Evolutionary conservation across 306 rosid genomes (phyloP).

Genomic region (Prunus dulcis): DNA sequence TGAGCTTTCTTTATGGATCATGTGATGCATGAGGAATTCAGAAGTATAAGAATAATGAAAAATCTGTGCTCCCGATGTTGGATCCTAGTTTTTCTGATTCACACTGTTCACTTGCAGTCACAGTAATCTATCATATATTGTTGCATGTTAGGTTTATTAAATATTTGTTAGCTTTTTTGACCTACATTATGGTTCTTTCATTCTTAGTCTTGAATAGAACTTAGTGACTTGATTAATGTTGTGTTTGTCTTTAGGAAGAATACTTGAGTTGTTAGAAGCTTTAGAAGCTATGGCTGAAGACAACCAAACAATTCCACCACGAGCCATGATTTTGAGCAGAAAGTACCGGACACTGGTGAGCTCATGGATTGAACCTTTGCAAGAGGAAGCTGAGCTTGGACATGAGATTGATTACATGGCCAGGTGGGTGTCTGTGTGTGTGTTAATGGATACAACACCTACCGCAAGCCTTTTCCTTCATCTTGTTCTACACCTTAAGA

Average conservation of each 20-base stretch:
- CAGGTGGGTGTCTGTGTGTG: constrained; percentile 61
- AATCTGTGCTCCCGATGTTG: background rate
- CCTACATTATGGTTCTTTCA: background rate
- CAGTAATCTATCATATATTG: constrained; percentile 9
- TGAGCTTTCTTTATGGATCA: background rate
- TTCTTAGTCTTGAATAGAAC: constrained; percentile 14
- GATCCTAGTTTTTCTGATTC: background rate
- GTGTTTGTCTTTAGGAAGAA: constrained; percentile 64
- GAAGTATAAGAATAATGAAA: background rate
- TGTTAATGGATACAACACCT: background rate
- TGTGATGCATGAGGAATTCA: background rate
- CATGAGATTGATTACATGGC: constrained; percentile 92
- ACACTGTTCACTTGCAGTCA: background rate
- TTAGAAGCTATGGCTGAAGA: constrained; percentile 81
- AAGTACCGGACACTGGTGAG: constrained; percentile 90
- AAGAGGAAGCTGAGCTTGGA: constrained; percentile 97
- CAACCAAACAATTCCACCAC: constrained; percentile 70
- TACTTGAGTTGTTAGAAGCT: constrained; percentile 83
- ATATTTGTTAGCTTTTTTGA: background rate
- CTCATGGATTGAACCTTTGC: constrained; percentile 99
- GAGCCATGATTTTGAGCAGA: constrained; percentile 95
- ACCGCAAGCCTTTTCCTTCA: background rate
- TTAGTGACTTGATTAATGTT: constrained; percentile 6
- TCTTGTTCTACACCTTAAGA: background rate
- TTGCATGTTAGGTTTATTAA: background rate